phyloP scores from a whole-genome alignment of 1,284 basidiomycete species.

The Phellopilus nigrolimitatus region DNA sequence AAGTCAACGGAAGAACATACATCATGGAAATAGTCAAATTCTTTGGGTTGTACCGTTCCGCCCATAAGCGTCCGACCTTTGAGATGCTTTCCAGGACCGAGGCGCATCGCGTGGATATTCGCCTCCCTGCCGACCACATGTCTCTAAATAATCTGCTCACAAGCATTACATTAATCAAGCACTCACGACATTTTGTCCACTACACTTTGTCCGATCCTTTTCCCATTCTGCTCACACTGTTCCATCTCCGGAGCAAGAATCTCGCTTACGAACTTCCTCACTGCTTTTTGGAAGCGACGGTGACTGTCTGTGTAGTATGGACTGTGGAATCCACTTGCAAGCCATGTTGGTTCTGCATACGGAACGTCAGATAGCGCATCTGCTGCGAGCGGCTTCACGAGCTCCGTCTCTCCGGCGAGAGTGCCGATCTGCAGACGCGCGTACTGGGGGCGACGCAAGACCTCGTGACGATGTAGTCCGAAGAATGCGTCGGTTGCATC shows the following conservation, averaged over 20 bases:
- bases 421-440: slow-evolving; percentile 77
- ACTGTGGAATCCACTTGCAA: slow-evolving; percentile 71
- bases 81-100: slow-evolving; percentile 89
- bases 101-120: slow-evolving; percentile 88
- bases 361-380: slow-evolving; percentile 77
- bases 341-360: slow-evolving; percentile 89
- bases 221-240: slow-evolving; percentile 75
- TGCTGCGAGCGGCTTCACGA: slow-evolving; percentile 53
- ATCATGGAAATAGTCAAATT: slow-evolving; percentile 83
- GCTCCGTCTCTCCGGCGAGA: slow-evolving; percentile 63
- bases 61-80: slow-evolving; percentile 80
- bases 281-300: slow-evolving; percentile 58
- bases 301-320: slow-evolving; percentile 84
- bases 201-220: slow-evolving; percentile 69
- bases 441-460: slow-evolving; percentile 80
- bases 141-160: background rate
- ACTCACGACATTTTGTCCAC: slow-evolving; percentile 67
- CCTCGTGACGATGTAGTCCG: slow-evolving; percentile 85
- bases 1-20: too few species aligned
- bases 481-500: slow-evolving; percentile 91
- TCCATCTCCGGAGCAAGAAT: slow-evolving; percentile 61
- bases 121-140: slow-evolving; percentile 41
- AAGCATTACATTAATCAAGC: background rate
- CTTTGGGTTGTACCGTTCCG: slow-evolving; percentile 83
- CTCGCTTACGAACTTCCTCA: slow-evolving; percentile 60